A percentile compares a stretch with the other conserved stretches of the same genome.
Evolutionary conservation across 2,329 filamentous ascomycete species (phyloP).

Genomic region (Aureobasidium pullulans): DNA sequence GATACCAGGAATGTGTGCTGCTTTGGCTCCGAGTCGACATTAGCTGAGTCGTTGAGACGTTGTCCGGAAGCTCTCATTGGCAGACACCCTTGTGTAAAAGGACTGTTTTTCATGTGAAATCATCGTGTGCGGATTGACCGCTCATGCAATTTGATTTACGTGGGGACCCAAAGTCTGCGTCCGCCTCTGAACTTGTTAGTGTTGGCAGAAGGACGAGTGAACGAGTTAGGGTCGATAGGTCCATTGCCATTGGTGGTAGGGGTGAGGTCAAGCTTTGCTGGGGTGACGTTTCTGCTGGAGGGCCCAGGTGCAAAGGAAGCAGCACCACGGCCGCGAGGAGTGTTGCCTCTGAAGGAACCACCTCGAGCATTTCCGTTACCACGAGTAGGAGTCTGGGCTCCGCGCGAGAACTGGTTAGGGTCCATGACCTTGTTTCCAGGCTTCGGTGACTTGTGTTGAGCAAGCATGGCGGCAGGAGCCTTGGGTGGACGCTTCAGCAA

Average conservation of each 20-base stretch:
- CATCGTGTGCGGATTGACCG: background rate
- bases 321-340: conserved; percentile 17
- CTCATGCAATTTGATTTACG: conserved; percentile 17
- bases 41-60: background rate
- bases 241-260: conserved; percentile 14
- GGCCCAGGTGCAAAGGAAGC: background rate
- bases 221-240: conserved; percentile 33
- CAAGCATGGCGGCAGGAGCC: conserved; percentile 26
- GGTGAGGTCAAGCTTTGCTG: background rate
- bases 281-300: background rate
- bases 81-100: background rate
- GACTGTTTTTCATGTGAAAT: background rate
- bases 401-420: conserved; percentile 41
- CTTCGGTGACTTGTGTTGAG: conserved; percentile 18
- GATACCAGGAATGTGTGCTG: background rate
- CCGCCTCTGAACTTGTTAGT: conserved; percentile 22
- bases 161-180: conserved; percentile 30
- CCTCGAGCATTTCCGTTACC: conserved; percentile 21
- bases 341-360: conserved; percentile 19
- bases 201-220: conserved; percentile 26
- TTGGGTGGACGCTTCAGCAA: conserved; percentile 25
- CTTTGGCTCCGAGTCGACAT: background rate
- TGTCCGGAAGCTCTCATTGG: background rate
- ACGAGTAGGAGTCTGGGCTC: conserved; percentile 20
- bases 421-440: conserved; percentile 30